Percentiles rank a stretch among this genome's conserved stretches.
Conservation (phyloP, 2,329 filamentous ascomycete genomes). For the Nemania abortiva region DNA sequence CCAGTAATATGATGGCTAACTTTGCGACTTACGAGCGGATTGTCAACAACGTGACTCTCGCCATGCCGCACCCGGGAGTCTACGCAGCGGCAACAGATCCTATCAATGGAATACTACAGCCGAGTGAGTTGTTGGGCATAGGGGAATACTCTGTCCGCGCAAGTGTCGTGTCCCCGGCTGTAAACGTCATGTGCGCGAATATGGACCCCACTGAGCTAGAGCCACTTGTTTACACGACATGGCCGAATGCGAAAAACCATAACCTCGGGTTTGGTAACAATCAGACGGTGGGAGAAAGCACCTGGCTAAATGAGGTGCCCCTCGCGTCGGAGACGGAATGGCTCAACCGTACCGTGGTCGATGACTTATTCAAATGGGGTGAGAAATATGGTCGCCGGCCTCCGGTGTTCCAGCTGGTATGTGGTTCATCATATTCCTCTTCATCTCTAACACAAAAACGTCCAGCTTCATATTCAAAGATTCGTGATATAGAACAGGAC, state of each 20-base stretch:
- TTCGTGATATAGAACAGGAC: neutral
- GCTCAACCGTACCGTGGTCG: constrained; percentile 70
- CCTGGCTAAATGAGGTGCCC: constrained; percentile 56
- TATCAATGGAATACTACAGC: constrained; percentile 76
- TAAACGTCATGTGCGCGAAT: constrained; percentile 81
- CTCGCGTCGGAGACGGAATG: constrained; percentile 51
- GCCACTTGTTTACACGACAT: constrained; percentile 73
- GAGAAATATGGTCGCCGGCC: constrained; percentile 62
- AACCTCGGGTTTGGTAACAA: constrained; percentile 42
- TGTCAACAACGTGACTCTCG: constrained; percentile 81
- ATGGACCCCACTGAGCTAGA: constrained; percentile 69
- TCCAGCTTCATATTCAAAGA: neutral
- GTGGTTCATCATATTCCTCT: constrained; percentile 44
- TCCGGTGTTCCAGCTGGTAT: constrained; percentile 64
- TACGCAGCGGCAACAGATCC: constrained; percentile 72
- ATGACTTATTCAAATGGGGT: constrained; percentile 79
- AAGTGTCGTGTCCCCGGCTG: constrained; percentile 74
- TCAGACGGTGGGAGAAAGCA: too few relatives aligned
- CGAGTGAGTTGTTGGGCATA: constrained; percentile 71
- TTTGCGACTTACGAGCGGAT: constrained; percentile 66
- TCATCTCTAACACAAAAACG: neutral
- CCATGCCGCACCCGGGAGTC: constrained; percentile 79
- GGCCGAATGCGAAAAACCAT: constrained; percentile 61
- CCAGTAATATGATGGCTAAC: constrained; percentile 63
- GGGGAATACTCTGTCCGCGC: constrained; percentile 77